phyloP scores from a whole-genome alignment of 805 yeast species.

The Aciculoconidium aculeatum region DNA sequence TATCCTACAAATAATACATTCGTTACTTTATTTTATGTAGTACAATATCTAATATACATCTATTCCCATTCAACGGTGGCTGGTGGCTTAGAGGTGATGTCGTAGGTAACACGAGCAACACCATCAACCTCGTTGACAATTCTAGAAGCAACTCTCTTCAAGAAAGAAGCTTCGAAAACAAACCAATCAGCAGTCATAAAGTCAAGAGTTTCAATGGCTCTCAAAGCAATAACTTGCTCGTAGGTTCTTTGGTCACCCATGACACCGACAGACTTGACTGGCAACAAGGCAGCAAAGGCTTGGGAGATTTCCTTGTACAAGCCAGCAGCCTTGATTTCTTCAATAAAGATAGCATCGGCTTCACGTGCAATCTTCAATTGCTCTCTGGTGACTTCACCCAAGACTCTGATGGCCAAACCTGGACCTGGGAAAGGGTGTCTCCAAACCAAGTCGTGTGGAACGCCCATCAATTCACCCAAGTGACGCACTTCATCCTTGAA shows the following conservation, averaged over 20 bases:
- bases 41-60: slow-evolving; percentile 5
- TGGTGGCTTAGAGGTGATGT: slow-evolving; percentile 98
- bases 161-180: slow-evolving; percentile 84
- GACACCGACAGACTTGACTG: slow-evolving; percentile 98
- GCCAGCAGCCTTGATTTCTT: slow-evolving; percentile 92
- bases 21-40: too few relatives aligned
- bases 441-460: slow-evolving; percentile 96
- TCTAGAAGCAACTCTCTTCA: slow-evolving; percentile 90
- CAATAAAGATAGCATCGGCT: slow-evolving; percentile 94
- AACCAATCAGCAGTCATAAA: slow-evolving; percentile 99
- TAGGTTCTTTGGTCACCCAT: slow-evolving; percentile 99
- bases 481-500: slow-evolving; percentile 99
- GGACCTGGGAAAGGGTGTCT: slow-evolving; percentile 99
- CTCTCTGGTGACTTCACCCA: slow-evolving; percentile 91
- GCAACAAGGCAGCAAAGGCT: slow-evolving; percentile 95
- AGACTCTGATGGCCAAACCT: slow-evolving; percentile 96
- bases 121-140: slow-evolving; percentile 98
- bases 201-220: slow-evolving; percentile 96
- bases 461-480: slow-evolving; percentile 89
- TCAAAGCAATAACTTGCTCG: slow-evolving; percentile 97
- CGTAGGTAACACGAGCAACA: slow-evolving; percentile 98
- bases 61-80: slow-evolving; percentile 99
- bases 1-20: too few relatives aligned
- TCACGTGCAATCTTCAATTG: slow-evolving; percentile 97
- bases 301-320: slow-evolving; percentile 89